These are phyloP conservation scores for Acanthamoeba castellanii DNA, from an alignment of 208 protist genomes.

Conservation along the genomic window DNA sequence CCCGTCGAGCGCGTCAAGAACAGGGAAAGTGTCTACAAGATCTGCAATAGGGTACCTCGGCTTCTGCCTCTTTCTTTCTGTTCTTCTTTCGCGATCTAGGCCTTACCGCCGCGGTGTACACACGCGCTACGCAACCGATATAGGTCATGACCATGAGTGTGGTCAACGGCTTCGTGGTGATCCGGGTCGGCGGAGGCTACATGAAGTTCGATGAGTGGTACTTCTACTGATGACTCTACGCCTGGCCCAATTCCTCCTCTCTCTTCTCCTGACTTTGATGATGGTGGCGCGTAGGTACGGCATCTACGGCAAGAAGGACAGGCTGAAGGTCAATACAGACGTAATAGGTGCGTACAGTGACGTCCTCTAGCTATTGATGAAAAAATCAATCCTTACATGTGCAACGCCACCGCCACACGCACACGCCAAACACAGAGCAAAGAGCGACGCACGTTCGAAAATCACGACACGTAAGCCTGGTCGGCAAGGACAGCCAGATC, in stretches of 20 bases:
- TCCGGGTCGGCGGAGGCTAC: constrained; percentile 27
- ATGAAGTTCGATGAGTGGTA: constrained; percentile 30
- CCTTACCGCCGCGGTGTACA: no score
- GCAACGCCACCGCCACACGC: neutral
- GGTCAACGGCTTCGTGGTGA: neutral
- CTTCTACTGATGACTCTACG: neutral
- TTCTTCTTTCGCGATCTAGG: neutral
- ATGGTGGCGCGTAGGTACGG: neutral
- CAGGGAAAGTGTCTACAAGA: neutral
- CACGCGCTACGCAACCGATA: neutral
- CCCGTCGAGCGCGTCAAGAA: neutral
- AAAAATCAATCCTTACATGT: no score
- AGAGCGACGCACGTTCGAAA: neutral
- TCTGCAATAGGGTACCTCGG: neutral
- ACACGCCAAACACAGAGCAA: neutral
- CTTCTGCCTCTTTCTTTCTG: neutral
- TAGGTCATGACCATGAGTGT: neutral
- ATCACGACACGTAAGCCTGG: constrained; percentile 25
- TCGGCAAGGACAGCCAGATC: neutral
- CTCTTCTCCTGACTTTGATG: neutral
- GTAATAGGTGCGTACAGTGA: neutral
- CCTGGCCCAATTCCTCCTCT: neutral
- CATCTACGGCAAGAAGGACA: constrained; percentile 32
- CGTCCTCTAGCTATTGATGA: no score
- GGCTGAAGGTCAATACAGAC: neutral